Conservation (phyloP, 257 asterid genomes). For the Solanum boliviense region DNA sequence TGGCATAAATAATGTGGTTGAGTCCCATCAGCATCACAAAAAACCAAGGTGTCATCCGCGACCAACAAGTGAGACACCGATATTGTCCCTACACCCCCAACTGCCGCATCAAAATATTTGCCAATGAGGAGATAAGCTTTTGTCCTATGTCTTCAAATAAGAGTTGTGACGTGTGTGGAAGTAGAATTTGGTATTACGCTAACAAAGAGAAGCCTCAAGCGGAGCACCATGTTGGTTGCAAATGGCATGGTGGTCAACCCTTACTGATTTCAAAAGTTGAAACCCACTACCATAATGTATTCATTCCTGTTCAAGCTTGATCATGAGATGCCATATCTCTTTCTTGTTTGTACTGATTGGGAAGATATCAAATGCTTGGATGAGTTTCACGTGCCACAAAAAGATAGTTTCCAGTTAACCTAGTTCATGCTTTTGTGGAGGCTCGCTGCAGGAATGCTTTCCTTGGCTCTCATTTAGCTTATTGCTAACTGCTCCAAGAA, state of each 20-base stretch:
- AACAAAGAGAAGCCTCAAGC: background rate
- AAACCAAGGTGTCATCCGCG: background rate
- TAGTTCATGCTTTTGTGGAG: background rate
- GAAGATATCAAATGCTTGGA: background rate
- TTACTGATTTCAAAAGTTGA: background rate
- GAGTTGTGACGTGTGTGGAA: background rate
- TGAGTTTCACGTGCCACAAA: background rate
- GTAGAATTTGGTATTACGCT: background rate
- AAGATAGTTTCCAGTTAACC: background rate
- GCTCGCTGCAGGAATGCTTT: background rate
- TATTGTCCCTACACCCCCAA: background rate
- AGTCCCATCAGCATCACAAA: background rate
- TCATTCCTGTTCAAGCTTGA: background rate
- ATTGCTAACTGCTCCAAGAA: background rate
- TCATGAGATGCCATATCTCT: background rate
- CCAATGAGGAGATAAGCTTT: background rate
- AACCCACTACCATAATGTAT: background rate
- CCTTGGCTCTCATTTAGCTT: background rate
- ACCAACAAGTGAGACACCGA: background rate
- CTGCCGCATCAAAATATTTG: background rate
- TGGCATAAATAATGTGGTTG: background rate
- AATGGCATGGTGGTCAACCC: background rate
- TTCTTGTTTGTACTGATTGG: background rate
- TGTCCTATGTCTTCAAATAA: background rate
- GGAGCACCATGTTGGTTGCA: background rate